Base-by-base conservation (phyloP, 148 eudicot species). In the Chenopodium quinoa region DNA sequence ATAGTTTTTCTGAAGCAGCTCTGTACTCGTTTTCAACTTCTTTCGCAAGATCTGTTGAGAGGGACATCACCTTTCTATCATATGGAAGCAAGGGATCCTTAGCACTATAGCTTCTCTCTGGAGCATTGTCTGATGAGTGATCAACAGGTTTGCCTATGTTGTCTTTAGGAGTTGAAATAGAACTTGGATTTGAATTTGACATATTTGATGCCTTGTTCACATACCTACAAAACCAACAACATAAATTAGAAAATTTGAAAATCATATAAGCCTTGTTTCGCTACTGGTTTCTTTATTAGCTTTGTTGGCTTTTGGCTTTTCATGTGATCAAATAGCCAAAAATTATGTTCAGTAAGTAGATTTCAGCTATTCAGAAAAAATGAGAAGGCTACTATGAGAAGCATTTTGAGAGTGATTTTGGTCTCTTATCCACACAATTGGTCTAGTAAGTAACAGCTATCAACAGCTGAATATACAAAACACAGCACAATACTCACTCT, bases 161-260 rank as follows among this genome's bases (percentile, higher is more conserved):
- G 44, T 86, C 89, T 75, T 79, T 85, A 83, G 83, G 86, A 85
- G 81, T 54, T 65, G 83, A 81, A 31, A 79, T 87, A 71, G 86
- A 83, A 47, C 82, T 82, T 22, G 92, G 84, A 83, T 86, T 72
- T 50, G 90, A 79, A 64, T 73, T 76, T 22, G 56, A 72, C 47
- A 82, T 72, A 62, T 80, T 90, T 47, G 82, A 52, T 80, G 82
- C 65, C 91, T 77, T 90, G 84, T 86, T 86, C 40, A 87, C 73
- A 71, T 92, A 94, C 91, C 98, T 94, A 90, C 84, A 86, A 71
- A 75, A 84, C 78, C 69, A 54, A 29, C 22, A 75, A 44, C 23
- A 65, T 1, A 67, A 75, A 75, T 52, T 77, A 77, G 71, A 73
- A 44, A 71, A 25, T 31, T 60, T 29, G 19, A 17, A 74, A 32